Percentiles rank a stretch among this genome's conserved stretches.
phyloP scores from a whole-genome alignment of 345 rosid genomes.

The Eucalyptus tenuipes region DNA sequence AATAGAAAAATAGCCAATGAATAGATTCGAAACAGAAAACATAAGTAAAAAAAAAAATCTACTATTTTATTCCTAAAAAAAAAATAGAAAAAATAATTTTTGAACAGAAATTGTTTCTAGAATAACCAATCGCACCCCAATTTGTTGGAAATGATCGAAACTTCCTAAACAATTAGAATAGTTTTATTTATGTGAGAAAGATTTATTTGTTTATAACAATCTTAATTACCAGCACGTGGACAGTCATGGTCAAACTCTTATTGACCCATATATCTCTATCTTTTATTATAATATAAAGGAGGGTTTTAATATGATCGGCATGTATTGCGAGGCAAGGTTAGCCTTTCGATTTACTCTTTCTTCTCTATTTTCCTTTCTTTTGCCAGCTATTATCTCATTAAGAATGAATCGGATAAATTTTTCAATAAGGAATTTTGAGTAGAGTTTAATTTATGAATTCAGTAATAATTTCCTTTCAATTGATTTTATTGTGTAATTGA shows the following conservation, averaged over 20 bases:
- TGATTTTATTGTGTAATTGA: background rate
- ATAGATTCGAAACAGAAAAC: too few species aligned
- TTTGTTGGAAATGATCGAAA: background rate
- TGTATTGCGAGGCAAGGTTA: background rate
- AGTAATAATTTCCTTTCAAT: background rate
- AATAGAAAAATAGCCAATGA: too few species aligned
- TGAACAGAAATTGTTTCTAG: too few species aligned
- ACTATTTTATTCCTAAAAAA: too few species aligned
- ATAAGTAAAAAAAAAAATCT: too few species aligned
- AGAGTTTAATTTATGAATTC: background rate
- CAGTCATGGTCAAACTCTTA: background rate
- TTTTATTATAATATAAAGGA: background rate
- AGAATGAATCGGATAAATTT: background rate
- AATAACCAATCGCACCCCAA: too few species aligned
- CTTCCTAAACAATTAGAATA: background rate
- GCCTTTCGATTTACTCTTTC: background rate
- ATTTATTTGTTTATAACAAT: background rate
- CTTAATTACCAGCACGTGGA: background rate
- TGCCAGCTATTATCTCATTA: background rate
- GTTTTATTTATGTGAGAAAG: background rate
- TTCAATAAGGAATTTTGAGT: background rate
- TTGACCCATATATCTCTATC: background rate
- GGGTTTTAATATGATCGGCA: background rate
- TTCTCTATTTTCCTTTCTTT: background rate
- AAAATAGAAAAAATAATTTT: too few species aligned